Percentiles rank a stretch among this genome's conserved stretches.
Conservation (phyloP, 108 stramenopile species). For the Nitzschia palea region DNA sequence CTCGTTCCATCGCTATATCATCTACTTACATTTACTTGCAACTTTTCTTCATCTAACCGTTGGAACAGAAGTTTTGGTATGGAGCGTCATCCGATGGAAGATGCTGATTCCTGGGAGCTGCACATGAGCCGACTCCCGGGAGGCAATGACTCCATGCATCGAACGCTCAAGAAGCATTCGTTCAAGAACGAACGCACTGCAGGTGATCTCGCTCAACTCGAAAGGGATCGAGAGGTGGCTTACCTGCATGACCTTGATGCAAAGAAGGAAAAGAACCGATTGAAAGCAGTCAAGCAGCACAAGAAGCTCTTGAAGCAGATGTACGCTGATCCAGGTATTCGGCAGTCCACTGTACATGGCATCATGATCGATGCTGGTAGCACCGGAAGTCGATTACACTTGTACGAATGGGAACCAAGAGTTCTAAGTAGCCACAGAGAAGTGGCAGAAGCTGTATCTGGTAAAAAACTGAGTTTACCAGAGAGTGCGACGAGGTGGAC, state of each 20-base stretch:
- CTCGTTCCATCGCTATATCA: too few species aligned
- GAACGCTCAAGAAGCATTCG: background rate
- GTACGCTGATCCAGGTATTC: conserved; percentile 47
- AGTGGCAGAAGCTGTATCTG: conserved; percentile 21
- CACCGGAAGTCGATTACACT: conserved; percentile 86
- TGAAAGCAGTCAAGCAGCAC: conserved; percentile 42
- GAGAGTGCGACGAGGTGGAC: conserved; percentile 84
- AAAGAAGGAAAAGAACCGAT: conserved; percentile 22
- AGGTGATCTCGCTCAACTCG: background rate
- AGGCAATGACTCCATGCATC: background rate
- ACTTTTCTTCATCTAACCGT: too few species aligned
- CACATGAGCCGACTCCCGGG: background rate
- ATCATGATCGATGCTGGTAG: conserved; percentile 94
- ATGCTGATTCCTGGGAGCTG: conserved; percentile 11
- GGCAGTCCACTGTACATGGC: conserved; percentile 46
- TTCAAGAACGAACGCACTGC: background rate
- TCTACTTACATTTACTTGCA: too few species aligned
- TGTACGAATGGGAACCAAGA: conserved; percentile 84
- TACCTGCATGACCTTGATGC: background rate
- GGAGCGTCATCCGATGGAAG: conserved; percentile 17
- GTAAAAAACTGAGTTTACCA: conserved; percentile 60
- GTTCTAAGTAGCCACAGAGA: conserved; percentile 46
- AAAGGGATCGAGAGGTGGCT: conserved; percentile 12
- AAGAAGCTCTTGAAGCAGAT: conserved; percentile 39
- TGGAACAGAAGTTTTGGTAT: too few species aligned